Conservation (phyloP, 2,329 filamentous ascomycete species). For the Penicillium sp. region DNA sequence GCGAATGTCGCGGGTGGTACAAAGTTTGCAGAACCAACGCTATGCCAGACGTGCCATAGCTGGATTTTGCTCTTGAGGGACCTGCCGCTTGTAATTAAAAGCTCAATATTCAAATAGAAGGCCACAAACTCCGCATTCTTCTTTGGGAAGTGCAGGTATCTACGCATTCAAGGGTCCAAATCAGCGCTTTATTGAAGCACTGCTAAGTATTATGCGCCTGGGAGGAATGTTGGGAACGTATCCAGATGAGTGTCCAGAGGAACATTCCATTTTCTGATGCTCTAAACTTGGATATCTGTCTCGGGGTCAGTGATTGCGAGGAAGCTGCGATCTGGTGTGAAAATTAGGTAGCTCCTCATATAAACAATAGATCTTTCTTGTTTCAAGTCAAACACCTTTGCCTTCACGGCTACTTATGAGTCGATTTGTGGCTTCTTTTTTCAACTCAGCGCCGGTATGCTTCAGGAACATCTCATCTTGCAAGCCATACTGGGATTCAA, state of each 20-base stretch:
- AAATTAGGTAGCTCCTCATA: too few species aligned
- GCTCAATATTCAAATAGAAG: not conserved
- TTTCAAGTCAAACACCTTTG: not conserved
- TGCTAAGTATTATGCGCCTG: not conserved
- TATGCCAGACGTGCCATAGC: not conserved
- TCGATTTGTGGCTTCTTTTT: not conserved
- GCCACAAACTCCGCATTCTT: not conserved
- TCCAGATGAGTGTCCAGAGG: not conserved
- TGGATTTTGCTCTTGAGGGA: not conserved
- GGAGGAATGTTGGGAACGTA: not conserved
- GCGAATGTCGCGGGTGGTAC: not conserved
- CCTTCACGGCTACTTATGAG: not conserved
- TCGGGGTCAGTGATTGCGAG: not conserved
- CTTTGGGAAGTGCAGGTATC: not conserved
- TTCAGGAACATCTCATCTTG: not conserved
- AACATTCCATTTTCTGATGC: not conserved
- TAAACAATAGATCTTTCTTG: not conserved
- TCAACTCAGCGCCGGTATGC: too few species aligned
- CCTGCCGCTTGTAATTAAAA: not conserved
- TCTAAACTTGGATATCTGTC: not conserved
- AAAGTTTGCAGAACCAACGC: not conserved
- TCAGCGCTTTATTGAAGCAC: not conserved
- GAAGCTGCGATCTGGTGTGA: not conserved
- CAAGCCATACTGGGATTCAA: not conserved
- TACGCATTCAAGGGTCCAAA: not conserved